Percentiles rank a stretch among this genome's conserved stretches.
These are phyloP conservation scores for Penicillium goetzii DNA, from an alignment of 495 filamentous ascomycete species.

Conservation along the genomic window DNA sequence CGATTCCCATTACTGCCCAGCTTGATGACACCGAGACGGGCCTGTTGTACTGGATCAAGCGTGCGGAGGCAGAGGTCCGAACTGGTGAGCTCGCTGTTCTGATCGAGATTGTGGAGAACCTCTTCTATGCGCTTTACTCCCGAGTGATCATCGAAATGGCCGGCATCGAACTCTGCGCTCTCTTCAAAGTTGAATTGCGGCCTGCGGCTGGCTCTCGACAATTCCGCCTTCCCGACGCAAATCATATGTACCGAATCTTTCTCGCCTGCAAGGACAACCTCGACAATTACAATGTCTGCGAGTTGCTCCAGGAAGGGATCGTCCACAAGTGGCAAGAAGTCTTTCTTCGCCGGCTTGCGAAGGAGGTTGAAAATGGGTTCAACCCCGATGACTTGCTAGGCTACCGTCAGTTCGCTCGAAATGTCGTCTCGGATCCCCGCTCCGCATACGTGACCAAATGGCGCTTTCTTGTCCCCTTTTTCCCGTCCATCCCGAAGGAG, in stretches of 20 bases:
- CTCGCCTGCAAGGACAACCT: slow-evolving; percentile 40
- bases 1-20: slow-evolving; percentile 17
- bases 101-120: slow-evolving; percentile 38
- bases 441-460: slow-evolving; percentile 38
- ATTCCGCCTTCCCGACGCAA: slow-evolving; percentile 37
- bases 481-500: slow-evolving; percentile 32
- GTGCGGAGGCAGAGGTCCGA: slow-evolving; percentile 32
- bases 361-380: slow-evolving; percentile 5
- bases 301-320: slow-evolving; percentile 25
- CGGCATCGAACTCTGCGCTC: slow-evolving; percentile 40
- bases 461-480: slow-evolving; percentile 30
- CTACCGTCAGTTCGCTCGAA: slow-evolving; percentile 37
- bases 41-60: slow-evolving; percentile 34
- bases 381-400: slow-evolving; percentile 35
- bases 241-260: slow-evolving; percentile 39
- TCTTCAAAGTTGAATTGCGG: slow-evolving; percentile 28
- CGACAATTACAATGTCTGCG: slow-evolving; percentile 34
- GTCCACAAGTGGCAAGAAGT: slow-evolving; percentile 34
- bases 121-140: slow-evolving; percentile 44
- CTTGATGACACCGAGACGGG: slow-evolving; percentile 33
- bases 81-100: slow-evolving; percentile 31
- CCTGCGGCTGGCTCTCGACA: slow-evolving; percentile 13
- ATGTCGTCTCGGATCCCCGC: slow-evolving; percentile 22
- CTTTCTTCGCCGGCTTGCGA: slow-evolving; percentile 28
- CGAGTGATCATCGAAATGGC: slow-evolving; percentile 44